These are phyloP conservation scores for Calocera viscosa DNA, from an alignment of 768 basidiomycete species.

Conservation along the genomic window DNA sequence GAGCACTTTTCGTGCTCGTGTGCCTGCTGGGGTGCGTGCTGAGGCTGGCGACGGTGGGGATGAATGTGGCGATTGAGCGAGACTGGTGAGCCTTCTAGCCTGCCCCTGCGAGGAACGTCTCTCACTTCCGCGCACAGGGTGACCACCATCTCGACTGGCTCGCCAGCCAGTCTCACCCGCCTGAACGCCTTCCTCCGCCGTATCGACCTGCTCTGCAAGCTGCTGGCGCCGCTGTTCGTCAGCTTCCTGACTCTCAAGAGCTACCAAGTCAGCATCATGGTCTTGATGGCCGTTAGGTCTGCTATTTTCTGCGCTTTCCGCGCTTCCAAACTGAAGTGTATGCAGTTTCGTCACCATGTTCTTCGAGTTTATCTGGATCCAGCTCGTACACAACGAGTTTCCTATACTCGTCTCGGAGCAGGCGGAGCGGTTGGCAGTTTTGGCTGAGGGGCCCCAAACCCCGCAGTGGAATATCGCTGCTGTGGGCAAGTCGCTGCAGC, in stretches of 20 bases:
- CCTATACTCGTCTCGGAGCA: constrained; percentile 26
- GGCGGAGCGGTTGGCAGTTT: constrained; percentile 8
- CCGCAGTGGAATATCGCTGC: constrained; percentile 13
- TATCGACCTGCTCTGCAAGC: constrained; percentile 38
- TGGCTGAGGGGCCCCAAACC: background rate
- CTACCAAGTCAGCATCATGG: background rate
- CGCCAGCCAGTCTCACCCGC: constrained; percentile 28
- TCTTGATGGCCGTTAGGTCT: background rate
- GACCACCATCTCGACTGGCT: constrained; percentile 30
- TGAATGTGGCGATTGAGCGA: constrained; percentile 37
- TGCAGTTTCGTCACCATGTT: constrained; percentile 25
- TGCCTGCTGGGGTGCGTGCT: constrained; percentile 29
- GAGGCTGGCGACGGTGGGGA: constrained; percentile 32
- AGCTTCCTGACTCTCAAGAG: constrained; percentile 30
- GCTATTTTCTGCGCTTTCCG: background rate
- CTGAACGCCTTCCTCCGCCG: constrained; percentile 34
- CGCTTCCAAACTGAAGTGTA: background rate
- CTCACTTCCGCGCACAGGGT: constrained; percentile 17
- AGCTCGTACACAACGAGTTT: constrained; percentile 31
- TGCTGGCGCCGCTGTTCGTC: constrained; percentile 41
- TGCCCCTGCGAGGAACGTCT: background rate
- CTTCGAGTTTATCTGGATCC: constrained; percentile 36
- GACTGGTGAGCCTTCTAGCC: constrained; percentile 31
- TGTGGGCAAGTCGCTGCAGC: background rate
- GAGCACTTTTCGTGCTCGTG: constrained; percentile 28